Percentiles rank a stretch among this genome's conserved stretches.
Conservation (phyloP, 805 yeast genomes). For the Kazachstania africana region DNA sequence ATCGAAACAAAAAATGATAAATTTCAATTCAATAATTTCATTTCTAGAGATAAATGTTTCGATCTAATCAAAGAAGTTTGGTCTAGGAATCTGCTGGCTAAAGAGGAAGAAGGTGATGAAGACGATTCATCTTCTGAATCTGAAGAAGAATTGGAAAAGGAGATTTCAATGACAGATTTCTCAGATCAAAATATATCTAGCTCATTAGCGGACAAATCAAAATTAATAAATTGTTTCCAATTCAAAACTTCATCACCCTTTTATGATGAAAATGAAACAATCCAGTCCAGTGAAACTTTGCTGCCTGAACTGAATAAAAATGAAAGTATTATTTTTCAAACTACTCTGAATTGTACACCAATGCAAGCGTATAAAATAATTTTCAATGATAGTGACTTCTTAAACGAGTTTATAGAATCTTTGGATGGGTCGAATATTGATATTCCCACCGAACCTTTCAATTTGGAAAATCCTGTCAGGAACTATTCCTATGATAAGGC, state of each 20-base stretch:
- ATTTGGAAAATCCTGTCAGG: slow-evolving; percentile 29
- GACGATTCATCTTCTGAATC: not conserved
- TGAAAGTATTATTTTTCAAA: slow-evolving; percentile 43
- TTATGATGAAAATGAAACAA: slow-evolving; percentile 51
- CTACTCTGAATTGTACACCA: slow-evolving; percentile 40
- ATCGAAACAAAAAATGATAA: slow-evolving; percentile 52
- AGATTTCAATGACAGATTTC: not conserved
- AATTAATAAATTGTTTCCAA: slow-evolving; percentile 1
- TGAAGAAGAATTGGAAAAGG: not conserved
- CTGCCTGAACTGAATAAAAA: slow-evolving; percentile 32
- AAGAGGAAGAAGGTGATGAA: slow-evolving; percentile 3
- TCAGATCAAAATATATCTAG: not conserved
- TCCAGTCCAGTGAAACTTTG: slow-evolving; percentile 39
- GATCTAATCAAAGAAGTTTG: slow-evolving; percentile 61
- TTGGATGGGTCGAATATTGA: slow-evolving; percentile 29
- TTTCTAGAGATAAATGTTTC: slow-evolving; percentile 69
- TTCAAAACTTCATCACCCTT: slow-evolving; percentile 31
- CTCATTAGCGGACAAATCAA: not conserved
- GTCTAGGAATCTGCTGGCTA: slow-evolving; percentile 31
- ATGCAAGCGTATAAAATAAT: slow-evolving; percentile 64
- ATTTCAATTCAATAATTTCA: slow-evolving; percentile 77
- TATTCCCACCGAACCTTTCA: slow-evolving; percentile 19
- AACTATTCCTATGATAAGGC: slow-evolving; percentile 61
- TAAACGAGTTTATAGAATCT: slow-evolving; percentile 30
- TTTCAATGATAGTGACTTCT: slow-evolving; percentile 46